Base-by-base conservation (phyloP, 1,284 basidiomycete species). In the Limonomyces culmigenus region DNA sequence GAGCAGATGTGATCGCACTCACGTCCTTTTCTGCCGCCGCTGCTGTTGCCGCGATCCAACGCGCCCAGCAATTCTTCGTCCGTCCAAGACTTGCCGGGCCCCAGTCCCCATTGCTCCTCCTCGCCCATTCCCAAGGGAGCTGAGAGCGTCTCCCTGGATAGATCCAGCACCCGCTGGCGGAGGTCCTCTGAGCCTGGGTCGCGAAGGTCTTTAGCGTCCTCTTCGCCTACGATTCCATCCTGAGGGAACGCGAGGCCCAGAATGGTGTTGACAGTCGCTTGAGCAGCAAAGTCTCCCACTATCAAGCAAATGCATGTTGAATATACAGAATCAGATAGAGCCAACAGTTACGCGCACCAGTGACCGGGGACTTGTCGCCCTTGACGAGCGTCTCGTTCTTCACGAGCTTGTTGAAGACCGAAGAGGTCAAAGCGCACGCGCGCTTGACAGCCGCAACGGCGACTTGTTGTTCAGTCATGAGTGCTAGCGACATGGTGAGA, bases 291-390 rank as follows among this genome's bases (percentile, higher is more conserved):
- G 55, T 96, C 91, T 30, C 80, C 91, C 19, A 93, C 88, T 92
- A 46, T 32, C 10, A 38, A 29, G 33, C 33, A 18, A 29, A 19
- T 2, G 27, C 25, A 13, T 19, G n/a, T 17, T 32, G 25, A 34
- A 27, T 8, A n/a, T 8, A 27, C 23, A 27, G 8, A n/a, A 27
- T 27, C 23, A 27, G 31, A 27, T 3, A 35, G 32, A 29, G 14
- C n/a, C 36, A 33, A 37, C 17, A 32, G 2, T 38, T 32, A 16
- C 13, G 18, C 10, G 38, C 43, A 86, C 88, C 86, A 11, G 93
- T 98, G 3, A 98, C 93, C 3, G 93, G 93, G 23, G 85, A 89
- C 57, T 92, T 91, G 65, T 98, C 95, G 37, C 71, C 76, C 55
- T 98, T 98, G 32, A 77, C 80, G 33, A 95, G 62, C 0, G 84